Evolutionary conservation across 805 yeast species (phyloP), one percentile per base, ranked within the genome.

Genomic region (Priceomyces castillae): DNA sequence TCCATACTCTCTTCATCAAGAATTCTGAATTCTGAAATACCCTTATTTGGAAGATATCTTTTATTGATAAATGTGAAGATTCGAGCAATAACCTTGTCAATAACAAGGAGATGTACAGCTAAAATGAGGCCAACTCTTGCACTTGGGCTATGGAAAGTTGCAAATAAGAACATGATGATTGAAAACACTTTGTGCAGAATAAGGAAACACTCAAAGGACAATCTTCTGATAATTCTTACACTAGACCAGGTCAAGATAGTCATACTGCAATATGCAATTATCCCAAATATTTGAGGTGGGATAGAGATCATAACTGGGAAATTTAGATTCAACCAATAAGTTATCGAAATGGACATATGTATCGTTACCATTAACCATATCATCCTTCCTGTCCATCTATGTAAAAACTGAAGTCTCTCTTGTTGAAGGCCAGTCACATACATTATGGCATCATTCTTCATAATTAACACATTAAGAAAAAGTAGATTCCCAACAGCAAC

Each of bases 211-310:
- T 74, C 79, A 46, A 62, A 74, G 3, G 75, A 67, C 40, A 57
- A 58, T 40, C 54, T 61, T 43, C 80, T 49, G 9, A 74, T 52
- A 28, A 64, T 52, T 41, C 58, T 60, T 14, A 65, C 34, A 28
- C 71, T 63, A 4, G 64, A 72, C 58, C 67, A 61, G 7, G 62
- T 62, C 41, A 73, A 50, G 35, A 71, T 37, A 18, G 59, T 61
- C 52, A 73, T 61, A 34, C 65, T 56, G 4, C 59, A 63, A 46
- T 64, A 69, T 2, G 78, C 70, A 36, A 75, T 74, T 54, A 69
- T 63, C 7, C 80, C 80, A 55, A 74, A 74, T n/a, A 70, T 69
- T 45, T 70, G 75, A 1, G 79, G 78, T 3, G 80, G 80, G 34
- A 74, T 74, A 17, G 52, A 35, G 7, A 74, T 43, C 77, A 72